Percentiles rank a stretch among this genome's conserved stretches.
Evolutionary conservation across 2,329 filamentous ascomycete species (phyloP).

Genomic region (Microascus cirrosus): DNA sequence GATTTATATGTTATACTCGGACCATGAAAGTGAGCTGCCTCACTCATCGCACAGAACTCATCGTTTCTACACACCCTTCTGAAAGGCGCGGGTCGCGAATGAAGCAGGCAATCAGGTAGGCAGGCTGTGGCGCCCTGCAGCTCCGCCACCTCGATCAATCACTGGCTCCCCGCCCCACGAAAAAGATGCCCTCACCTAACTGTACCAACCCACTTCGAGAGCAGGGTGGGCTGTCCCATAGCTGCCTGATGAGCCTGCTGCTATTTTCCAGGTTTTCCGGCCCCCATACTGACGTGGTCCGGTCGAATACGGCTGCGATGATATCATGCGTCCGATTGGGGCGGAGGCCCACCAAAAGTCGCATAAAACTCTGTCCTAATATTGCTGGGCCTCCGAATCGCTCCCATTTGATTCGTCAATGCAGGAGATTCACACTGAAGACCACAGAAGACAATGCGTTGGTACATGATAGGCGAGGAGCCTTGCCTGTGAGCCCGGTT

Average conservation of each 20-base stretch:
- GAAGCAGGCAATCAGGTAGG: too few relatives aligned
- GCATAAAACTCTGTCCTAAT: background rate
- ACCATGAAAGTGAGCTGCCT: too few relatives aligned
- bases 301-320: background rate
- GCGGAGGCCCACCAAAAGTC: background rate
- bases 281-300: background rate
- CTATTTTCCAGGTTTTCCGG: background rate
- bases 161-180: background rate
- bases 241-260: background rate
- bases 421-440: background rate
- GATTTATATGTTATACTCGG: too few relatives aligned
- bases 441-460: background rate
- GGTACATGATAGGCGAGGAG: background rate
- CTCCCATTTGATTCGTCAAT: background rate
- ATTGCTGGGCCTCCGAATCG: background rate
- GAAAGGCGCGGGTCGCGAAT: too few relatives aligned
- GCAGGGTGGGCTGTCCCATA: background rate
- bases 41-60: too few relatives aligned
- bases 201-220: background rate
- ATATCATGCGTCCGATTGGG: background rate
- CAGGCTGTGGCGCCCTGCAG: too few relatives aligned
- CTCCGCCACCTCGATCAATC: background rate
- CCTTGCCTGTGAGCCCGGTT: background rate
- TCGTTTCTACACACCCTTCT: too few relatives aligned
- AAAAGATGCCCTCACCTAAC: background rate